Evolutionary conservation across 2,329 filamentous ascomycete genomes (phyloP).

Genomic region (Arthrinium phaeospermum): DNA sequence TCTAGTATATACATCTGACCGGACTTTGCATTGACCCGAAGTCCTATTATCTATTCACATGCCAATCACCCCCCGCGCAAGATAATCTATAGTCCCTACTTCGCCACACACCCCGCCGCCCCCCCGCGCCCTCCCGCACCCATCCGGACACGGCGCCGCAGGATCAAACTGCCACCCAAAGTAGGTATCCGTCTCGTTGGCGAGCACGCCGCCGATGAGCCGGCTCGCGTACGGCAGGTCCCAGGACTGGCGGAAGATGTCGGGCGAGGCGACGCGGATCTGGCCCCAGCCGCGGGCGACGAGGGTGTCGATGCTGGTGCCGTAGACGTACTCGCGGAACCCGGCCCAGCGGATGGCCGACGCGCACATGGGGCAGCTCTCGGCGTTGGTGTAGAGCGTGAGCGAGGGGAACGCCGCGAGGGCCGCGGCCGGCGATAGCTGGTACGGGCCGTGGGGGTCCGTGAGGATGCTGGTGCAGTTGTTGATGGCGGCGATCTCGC

Average conservation of each 20-base stretch:
- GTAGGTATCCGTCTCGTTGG: constrained; percentile 58
- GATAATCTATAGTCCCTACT: not conserved
- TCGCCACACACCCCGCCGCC: not conserved
- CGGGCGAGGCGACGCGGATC: constrained; percentile 51
- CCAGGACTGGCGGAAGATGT: constrained; percentile 52
- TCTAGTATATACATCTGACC: not conserved
- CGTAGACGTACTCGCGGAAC: constrained; percentile 61
- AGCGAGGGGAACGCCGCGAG: constrained; percentile 51
- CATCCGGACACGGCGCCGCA: constrained; percentile 20
- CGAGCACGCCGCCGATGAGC: constrained; percentile 51
- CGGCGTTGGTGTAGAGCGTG: constrained; percentile 62
- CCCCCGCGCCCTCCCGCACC: constrained; percentile 16
- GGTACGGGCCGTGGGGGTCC: constrained; percentile 50
- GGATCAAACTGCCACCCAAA: constrained; percentile 60
- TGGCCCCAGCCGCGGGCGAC: constrained; percentile 56
- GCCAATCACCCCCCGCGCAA: not conserved
- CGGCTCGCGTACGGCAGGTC: constrained; percentile 43
- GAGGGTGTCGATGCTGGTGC: constrained; percentile 54
- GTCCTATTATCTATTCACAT: not conserved
- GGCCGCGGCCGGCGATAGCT: constrained; percentile 46
- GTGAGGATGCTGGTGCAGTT: constrained; percentile 58
- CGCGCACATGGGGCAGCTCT: constrained; percentile 64
- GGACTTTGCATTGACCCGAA: not conserved
- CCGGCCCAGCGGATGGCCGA: constrained; percentile 61
- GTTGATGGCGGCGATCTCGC: constrained; percentile 60